Conservation (phyloP, 768 basidiomycete species). For the Psilocybe cubensis region DNA sequence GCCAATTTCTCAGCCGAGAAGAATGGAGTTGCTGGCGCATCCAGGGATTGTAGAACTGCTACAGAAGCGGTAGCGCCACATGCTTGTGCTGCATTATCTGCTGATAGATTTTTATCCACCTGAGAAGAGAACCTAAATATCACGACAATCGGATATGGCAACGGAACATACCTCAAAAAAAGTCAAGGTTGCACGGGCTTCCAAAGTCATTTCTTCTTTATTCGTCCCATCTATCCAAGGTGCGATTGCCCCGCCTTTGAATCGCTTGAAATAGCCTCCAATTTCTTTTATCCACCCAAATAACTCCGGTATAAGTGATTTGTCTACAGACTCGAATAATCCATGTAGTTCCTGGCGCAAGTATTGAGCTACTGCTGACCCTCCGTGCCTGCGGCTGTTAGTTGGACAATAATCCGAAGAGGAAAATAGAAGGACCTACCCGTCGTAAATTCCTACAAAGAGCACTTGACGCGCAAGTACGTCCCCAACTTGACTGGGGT, state of each 20-base stretch:
- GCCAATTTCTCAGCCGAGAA: slow-evolving; percentile 77
- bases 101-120: slow-evolving; percentile 78
- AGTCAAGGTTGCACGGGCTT: slow-evolving; percentile 83
- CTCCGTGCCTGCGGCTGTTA: slow-evolving; percentile 72
- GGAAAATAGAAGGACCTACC: slow-evolving; percentile 48
- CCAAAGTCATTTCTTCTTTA: slow-evolving; percentile 62
- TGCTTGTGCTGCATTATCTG: slow-evolving; percentile 66
- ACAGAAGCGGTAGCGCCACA: slow-evolving; percentile 94
- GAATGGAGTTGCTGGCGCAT: slow-evolving; percentile 79
- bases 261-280: slow-evolving; percentile 92
- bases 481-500: slow-evolving; percentile 56
- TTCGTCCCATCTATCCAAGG: slow-evolving; percentile 60
- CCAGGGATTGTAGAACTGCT: slow-evolving; percentile 89
- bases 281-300: slow-evolving; percentile 76
- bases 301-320: slow-evolving; percentile 72
- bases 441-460: slow-evolving; percentile 91
- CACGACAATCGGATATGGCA: background rate
- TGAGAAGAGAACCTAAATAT: slow-evolving; percentile 29
- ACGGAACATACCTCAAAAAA: slow-evolving; percentile 74
- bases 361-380: slow-evolving; percentile 87
- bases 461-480: slow-evolving; percentile 74
- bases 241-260: slow-evolving; percentile 75
- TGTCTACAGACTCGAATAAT: slow-evolving; percentile 79
- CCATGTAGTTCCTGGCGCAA: slow-evolving; percentile 85
- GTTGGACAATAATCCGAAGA: background rate